phyloP scores from a whole-genome alignment of 805 yeast genomes.

The Candida alai region DNA sequence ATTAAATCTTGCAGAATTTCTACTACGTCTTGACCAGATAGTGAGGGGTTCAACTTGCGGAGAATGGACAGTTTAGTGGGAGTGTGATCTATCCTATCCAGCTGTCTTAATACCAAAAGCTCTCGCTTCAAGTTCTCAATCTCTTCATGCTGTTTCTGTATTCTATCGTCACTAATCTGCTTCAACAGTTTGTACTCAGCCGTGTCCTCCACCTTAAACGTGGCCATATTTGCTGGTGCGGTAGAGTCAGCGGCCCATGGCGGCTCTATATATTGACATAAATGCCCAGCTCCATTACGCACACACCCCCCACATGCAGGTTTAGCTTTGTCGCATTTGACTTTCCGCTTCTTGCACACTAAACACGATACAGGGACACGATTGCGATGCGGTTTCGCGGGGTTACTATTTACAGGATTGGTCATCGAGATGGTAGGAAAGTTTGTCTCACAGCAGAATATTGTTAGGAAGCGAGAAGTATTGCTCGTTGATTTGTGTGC shows the following conservation, averaged over 20 bases:
- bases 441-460: too few relatives aligned
- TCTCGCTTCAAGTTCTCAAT: slow-evolving; percentile 30
- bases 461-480: too few relatives aligned
- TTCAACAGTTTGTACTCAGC: slow-evolving; percentile 17
- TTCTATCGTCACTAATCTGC: slow-evolving; percentile 17
- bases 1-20: too few relatives aligned
- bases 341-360: slow-evolving; percentile 39
- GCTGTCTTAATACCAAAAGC: slow-evolving; percentile 18
- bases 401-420: too few relatives aligned
- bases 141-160: slow-evolving; percentile 24
- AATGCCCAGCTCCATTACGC: slow-evolving; percentile 36
- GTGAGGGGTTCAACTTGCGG: too few relatives aligned
- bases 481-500: too few relatives aligned
- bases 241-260: slow-evolving; percentile 24
- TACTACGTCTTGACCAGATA: too few relatives aligned
- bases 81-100: too few relatives aligned
- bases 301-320: slow-evolving; percentile 43
- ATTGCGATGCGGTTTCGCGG: slow-evolving; percentile 20
- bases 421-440: too few relatives aligned
- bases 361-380: slow-evolving; percentile 40
- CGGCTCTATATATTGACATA: slow-evolving; percentile 40
- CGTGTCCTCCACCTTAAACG: slow-evolving; percentile 8
- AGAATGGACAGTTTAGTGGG: too few relatives aligned
- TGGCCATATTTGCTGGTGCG: not conserved
- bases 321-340: slow-evolving; percentile 38